Conservation (phyloP, 2,329 filamentous ascomycete genomes). For the Thielaviopsis musarum region DNA sequence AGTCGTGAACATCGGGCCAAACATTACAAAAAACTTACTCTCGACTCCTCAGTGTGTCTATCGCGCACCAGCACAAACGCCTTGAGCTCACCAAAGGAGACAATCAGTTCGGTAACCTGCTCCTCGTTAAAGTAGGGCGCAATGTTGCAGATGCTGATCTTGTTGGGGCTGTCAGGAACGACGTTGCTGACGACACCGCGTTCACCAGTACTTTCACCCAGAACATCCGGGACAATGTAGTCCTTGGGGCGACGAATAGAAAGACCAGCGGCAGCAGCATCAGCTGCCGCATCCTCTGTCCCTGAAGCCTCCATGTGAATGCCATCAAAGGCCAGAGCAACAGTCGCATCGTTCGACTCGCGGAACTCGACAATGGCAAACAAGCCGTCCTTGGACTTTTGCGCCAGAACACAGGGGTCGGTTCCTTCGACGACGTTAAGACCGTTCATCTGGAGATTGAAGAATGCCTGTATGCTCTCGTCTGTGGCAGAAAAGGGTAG, state of each 20-base stretch:
- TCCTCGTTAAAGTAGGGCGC: constrained; percentile 78
- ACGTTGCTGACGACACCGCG: constrained; percentile 61
- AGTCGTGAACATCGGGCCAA: constrained; percentile 14
- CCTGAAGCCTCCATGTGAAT: constrained; percentile 53
- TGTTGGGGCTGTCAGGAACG: constrained; percentile 85
- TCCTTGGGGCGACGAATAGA: constrained; percentile 81
- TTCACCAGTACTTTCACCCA: constrained; percentile 56
- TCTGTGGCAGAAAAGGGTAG: constrained; percentile 58
- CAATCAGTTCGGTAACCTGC: constrained; percentile 77
- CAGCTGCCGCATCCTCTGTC: constrained; percentile 41
- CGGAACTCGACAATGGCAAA: constrained; percentile 91
- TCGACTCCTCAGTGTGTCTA: constrained; percentile 64
- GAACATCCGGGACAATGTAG: constrained; percentile 75
- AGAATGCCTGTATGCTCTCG: constrained; percentile 64
- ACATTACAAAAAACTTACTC: constrained; percentile 38
- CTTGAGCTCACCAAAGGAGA: constrained; percentile 83
- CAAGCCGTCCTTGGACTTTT: constrained; percentile 59
- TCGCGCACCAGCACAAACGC: constrained; percentile 86
- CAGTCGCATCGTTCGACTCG: constrained; percentile 69
- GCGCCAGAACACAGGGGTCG: constrained; percentile 72
- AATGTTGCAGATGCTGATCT: constrained; percentile 84
- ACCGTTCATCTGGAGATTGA: constrained; percentile 94
- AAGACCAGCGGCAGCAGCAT: constrained; percentile 42
- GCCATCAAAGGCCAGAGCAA: constrained; percentile 78
- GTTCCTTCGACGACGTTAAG: constrained; percentile 72